Percentiles rank a stretch among this genome's conserved stretches.
Conservation (phyloP, 1,284 basidiomycete genomes). For the Flammula alnicola region DNA sequence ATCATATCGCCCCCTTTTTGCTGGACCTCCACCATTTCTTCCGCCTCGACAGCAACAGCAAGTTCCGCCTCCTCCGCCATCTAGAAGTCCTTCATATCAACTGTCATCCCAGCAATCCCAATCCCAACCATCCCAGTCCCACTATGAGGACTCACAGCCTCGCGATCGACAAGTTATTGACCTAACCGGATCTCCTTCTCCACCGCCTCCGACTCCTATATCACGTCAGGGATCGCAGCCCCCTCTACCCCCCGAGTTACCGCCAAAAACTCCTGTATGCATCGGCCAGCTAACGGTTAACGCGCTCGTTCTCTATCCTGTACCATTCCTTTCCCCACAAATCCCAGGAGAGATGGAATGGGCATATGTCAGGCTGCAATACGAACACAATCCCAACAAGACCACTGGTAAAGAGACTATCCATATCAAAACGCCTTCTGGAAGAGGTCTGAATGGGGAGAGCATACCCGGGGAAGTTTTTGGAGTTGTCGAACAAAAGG, state of each 20-base stretch:
- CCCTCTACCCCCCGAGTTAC: conserved; percentile 54
- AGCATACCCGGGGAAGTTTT: conserved; percentile 66
- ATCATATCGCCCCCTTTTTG: conserved; percentile 53
- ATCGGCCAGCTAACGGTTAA: conserved; percentile 85
- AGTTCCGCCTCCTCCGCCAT: conserved; percentile 15
- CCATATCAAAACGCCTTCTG: conserved; percentile 75
- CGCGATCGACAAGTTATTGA: conserved; percentile 66
- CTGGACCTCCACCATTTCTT: conserved; percentile 40
- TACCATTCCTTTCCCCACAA: conserved; percentile 67
- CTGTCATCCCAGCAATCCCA: conserved; percentile 12
- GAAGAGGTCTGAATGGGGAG: conserved; percentile 53
- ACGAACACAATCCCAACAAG: conserved; percentile 66
- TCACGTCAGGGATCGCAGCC: conserved; percentile 28
- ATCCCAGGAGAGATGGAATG: conserved; percentile 64
- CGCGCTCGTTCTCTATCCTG: conserved; percentile 86
- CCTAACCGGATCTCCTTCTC: conserved; percentile 76
- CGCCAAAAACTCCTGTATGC: conserved; percentile 82
- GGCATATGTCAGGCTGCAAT: conserved; percentile 77
- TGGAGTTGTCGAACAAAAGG: conserved; percentile 85
- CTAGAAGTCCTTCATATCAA: conserved; percentile 25
- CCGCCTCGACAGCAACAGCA: conserved; percentile 27
- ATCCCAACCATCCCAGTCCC: conserved; percentile 18
- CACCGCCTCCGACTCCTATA: conserved; percentile 48
- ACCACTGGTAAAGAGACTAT: conserved; percentile 73
- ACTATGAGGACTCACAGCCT: conserved; percentile 24